A percentile compares a stretch with the other conserved stretches of the same genome.
phyloP scores from a whole-genome alignment of 495 filamentous ascomycete genomes.

The Talaromyces ruber region DNA sequence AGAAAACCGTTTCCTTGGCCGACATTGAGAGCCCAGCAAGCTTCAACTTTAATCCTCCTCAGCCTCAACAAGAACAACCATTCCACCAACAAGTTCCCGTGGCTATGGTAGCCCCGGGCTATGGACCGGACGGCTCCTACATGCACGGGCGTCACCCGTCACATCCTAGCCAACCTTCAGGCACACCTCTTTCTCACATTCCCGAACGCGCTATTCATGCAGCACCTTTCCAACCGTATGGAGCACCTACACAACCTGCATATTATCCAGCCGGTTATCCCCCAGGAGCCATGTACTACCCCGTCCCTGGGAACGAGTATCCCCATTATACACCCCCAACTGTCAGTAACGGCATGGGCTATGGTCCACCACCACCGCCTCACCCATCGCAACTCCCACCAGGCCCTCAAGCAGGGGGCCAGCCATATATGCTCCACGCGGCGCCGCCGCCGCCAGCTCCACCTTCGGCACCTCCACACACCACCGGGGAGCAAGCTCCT shows the following conservation, averaged over 20 bases:
- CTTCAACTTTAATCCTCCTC: conserved; percentile 59
- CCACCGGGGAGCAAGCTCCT: conserved; percentile 34
- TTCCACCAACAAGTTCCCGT: conserved; percentile 87
- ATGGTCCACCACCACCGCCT: conserved; percentile 14
- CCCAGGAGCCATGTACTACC: conserved; percentile 47
- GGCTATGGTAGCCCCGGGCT: conserved; percentile 50
- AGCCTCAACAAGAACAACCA: conserved; percentile 68
- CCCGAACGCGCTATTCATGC: conserved; percentile 92
- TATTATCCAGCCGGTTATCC: conserved; percentile 56
- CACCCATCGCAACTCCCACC: background rate
- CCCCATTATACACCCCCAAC: conserved; percentile 35
- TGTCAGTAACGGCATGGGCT: conserved; percentile 16
- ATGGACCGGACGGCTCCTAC: conserved; percentile 40
- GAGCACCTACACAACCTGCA: conserved; percentile 44
- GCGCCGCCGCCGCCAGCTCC: conserved; percentile 41
- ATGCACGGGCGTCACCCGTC: conserved; percentile 62
- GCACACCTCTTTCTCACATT: conserved; percentile 90
- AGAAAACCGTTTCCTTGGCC: conserved; percentile 89
- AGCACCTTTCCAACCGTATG: conserved; percentile 78
- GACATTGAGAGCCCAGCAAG: conserved; percentile 84
- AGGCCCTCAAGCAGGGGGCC: background rate
- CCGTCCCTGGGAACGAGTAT: conserved; percentile 29
- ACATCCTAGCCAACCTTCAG: conserved; percentile 68
- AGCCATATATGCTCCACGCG: conserved; percentile 11
- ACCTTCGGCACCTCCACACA: conserved; percentile 35